Conservation (phyloP, 108 stramenopile genomes). For the Nitzschia sp. region DNA sequence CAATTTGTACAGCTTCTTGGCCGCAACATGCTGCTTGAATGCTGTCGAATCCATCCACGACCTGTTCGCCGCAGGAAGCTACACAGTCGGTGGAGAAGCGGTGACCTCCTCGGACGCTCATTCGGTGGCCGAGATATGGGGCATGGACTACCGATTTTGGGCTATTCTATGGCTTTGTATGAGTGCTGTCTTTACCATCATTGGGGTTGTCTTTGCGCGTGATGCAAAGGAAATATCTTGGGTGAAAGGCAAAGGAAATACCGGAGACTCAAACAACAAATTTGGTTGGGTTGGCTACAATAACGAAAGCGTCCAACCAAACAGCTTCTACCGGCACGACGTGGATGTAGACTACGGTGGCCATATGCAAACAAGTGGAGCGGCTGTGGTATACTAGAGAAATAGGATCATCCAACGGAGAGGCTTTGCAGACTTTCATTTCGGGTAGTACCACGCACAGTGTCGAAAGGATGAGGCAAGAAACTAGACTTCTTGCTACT, state of each 20-base stretch:
- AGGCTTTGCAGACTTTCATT: too few relatives aligned
- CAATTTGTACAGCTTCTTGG: slow-evolving; percentile 38
- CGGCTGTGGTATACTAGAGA: too few relatives aligned
- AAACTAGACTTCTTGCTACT: too few relatives aligned
- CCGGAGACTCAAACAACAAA: too few relatives aligned
- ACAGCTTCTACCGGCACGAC: too few relatives aligned
- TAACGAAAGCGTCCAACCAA: too few relatives aligned
- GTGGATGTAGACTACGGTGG: too few relatives aligned
- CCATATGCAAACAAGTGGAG: too few relatives aligned
- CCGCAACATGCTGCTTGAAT: slow-evolving; percentile 51
- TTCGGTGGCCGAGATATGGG: slow-evolving; percentile 41
- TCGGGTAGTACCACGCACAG: too few relatives aligned
- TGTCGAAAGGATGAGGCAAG: too few relatives aligned
- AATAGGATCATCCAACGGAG: too few relatives aligned
- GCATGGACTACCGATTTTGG: slow-evolving; percentile 37
- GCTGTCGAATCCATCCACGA: slow-evolving; percentile 39
- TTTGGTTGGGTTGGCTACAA: too few relatives aligned
- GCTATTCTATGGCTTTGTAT: slow-evolving; percentile 45
- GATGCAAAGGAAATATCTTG: background rate
- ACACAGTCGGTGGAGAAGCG: slow-evolving; percentile 31
- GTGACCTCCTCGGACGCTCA: slow-evolving; percentile 29
- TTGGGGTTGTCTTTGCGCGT: slow-evolving; percentile 42
- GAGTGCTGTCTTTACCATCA: slow-evolving; percentile 25
- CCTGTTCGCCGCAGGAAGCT: slow-evolving; percentile 30
- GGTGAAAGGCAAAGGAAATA: background rate